These are phyloP conservation scores for Lepidium campestre DNA, from an alignment of 441 rosid species.

Conservation along the genomic window DNA sequence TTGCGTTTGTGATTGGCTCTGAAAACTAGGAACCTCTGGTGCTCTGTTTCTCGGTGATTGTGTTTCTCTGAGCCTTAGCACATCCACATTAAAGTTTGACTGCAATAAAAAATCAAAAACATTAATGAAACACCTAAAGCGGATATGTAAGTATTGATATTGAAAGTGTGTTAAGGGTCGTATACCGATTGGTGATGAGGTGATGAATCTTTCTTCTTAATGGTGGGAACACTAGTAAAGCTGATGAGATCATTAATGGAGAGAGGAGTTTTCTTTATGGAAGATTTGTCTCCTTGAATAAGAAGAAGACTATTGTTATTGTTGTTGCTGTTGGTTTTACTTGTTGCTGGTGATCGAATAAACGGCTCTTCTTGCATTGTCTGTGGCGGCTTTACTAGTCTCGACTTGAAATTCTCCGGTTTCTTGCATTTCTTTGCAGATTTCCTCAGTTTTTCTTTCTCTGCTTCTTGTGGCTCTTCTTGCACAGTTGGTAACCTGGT, in stretches of 20 bases:
- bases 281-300: slow-evolving; percentile 42
- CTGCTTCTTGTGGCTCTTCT: slow-evolving; percentile 21
- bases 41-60: slow-evolving; percentile 41
- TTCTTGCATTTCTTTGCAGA: slow-evolving; percentile 38
- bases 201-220: slow-evolving; percentile 48
- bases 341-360: slow-evolving; percentile 33
- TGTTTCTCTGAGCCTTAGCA: slow-evolving; percentile 31
- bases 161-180: background rate
- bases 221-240: slow-evolving; percentile 45
- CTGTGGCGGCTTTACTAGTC: slow-evolving; percentile 40
- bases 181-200: slow-evolving; percentile 14
- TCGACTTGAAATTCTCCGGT: slow-evolving; percentile 31
- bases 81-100: slow-evolving; percentile 19
- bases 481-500: slow-evolving; percentile 20
- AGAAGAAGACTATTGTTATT: background rate
- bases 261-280: slow-evolving; percentile 44
- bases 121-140: background rate
- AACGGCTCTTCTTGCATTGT: slow-evolving; percentile 61
- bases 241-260: slow-evolving; percentile 39
- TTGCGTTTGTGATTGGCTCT: slow-evolving; percentile 47
- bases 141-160: background rate
- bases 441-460: slow-evolving; percentile 20
- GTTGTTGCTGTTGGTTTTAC: background rate
- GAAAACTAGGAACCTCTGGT: slow-evolving; percentile 48
- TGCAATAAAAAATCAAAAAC: background rate